Evolutionary conservation across 805 yeast species (phyloP).

Genomic region (Wickerhamiella vanderwaltii): DNA sequence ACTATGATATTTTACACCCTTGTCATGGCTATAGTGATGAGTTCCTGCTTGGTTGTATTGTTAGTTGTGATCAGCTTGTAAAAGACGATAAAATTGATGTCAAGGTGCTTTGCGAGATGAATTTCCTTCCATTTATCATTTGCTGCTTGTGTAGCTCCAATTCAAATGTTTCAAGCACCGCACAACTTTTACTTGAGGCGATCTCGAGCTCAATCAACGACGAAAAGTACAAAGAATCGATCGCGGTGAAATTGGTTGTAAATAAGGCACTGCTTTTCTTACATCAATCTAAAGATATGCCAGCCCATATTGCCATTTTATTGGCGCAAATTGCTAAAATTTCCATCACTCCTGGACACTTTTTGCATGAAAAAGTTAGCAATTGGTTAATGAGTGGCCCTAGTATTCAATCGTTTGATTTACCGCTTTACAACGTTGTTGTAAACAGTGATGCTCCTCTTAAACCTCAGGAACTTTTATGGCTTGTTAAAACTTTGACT

Average conservation of each 20-base stretch:
- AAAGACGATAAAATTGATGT: slow-evolving; percentile 36
- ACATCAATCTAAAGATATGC: slow-evolving; percentile 17
- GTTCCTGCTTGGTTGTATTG: slow-evolving; percentile 44
- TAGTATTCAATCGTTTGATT: slow-evolving; percentile 29
- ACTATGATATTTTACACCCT: slow-evolving; percentile 13
- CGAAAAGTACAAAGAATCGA: slow-evolving; percentile 19
- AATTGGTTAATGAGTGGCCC: slow-evolving; percentile 55
- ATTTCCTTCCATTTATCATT: slow-evolving; percentile 40
- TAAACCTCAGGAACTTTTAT: slow-evolving; percentile 44
- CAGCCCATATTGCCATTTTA: slow-evolving; percentile 43
- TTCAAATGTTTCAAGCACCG: slow-evolving; percentile 30
- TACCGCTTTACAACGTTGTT: slow-evolving; percentile 31
- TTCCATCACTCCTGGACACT: slow-evolving; percentile 57
- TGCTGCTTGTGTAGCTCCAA: slow-evolving; percentile 16
- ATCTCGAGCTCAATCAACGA: slow-evolving; percentile 28
- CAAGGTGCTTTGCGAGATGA: slow-evolving; percentile 44
- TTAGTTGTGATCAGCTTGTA: slow-evolving; percentile 19
- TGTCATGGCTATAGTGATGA: slow-evolving; percentile 44
- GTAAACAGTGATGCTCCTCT: slow-evolving; percentile 23
- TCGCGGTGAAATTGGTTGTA: slow-evolving; percentile 16
- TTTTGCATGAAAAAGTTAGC: slow-evolving; percentile 56
- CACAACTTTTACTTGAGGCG: slow-evolving; percentile 35
- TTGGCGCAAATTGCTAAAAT: slow-evolving; percentile 46
- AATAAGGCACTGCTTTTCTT: slow-evolving; percentile 14
- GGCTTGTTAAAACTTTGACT: slow-evolving; percentile 48